Evolutionary conservation across 331 rosid species (phyloP).

Genomic region (Erythrophleum ivorense): DNA sequence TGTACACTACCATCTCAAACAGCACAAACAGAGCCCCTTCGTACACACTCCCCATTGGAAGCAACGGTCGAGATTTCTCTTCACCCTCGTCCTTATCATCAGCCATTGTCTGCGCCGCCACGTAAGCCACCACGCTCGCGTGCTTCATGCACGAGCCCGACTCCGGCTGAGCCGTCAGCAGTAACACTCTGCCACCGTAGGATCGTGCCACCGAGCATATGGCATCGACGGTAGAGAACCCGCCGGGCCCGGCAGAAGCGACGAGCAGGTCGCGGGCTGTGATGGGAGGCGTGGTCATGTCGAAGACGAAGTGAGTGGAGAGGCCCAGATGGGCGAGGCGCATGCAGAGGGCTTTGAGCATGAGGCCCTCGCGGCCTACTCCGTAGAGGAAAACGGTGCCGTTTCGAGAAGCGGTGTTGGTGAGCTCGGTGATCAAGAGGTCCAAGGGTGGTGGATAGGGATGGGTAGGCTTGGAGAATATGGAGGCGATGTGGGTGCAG

Average conservation of each 20-base stretch:
- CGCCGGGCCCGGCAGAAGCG: constrained; percentile 91
- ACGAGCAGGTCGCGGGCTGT: constrained; percentile 68
- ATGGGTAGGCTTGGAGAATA: constrained; percentile 70
- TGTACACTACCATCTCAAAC: constrained; percentile 87
- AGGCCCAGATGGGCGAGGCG: constrained; percentile 80
- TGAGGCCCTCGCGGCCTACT: constrained; percentile 91
- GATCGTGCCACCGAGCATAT: constrained; percentile 67
- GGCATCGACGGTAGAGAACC: constrained; percentile 91
- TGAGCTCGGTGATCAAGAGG: constrained; percentile 62
- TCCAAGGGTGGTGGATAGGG: constrained; percentile 65
- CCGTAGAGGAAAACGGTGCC: constrained; percentile 77
- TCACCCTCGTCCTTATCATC: constrained; percentile 54
- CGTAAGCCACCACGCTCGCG: constrained; percentile 69
- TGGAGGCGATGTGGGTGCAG: constrained; percentile 70
- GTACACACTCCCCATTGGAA: constrained; percentile 90
- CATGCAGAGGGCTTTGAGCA: constrained; percentile 88
- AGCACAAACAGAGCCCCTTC: constrained; percentile 91
- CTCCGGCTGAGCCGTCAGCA: constrained; percentile 86
- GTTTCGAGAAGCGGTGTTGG: constrained; percentile 48
- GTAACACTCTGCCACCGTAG: constrained; percentile 68
- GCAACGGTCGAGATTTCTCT: constrained; percentile 64
- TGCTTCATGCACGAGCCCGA: constrained; percentile 71
- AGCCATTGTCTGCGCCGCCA: constrained; percentile 96
- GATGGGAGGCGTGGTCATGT: constrained; percentile 88
- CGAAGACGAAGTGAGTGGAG: constrained; percentile 77